Evolutionary conservation across 768 basidiomycete species (phyloP).

Genomic region (Podaxis sp.): DNA sequence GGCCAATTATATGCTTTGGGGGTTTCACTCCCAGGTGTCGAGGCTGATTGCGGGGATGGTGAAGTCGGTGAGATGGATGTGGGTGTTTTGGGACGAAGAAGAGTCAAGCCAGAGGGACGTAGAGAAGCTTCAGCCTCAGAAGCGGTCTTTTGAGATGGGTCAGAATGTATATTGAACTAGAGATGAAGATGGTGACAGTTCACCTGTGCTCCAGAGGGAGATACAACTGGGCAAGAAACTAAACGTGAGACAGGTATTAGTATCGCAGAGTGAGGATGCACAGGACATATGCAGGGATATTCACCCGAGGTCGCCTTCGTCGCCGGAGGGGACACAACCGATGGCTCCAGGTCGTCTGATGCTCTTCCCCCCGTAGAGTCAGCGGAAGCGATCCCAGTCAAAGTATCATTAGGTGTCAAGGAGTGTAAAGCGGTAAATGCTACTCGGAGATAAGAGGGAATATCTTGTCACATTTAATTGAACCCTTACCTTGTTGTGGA

Average conservation of each 20-base stretch:
- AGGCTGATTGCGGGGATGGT: constrained; percentile 11
- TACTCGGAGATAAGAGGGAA: not conserved
- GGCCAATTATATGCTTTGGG: not conserved
- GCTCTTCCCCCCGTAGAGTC: not conserved
- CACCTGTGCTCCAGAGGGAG: not conserved
- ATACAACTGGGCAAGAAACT: not conserved
- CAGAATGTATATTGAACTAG: too few species aligned
- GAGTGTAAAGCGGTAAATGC: not conserved
- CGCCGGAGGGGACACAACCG: not conserved
- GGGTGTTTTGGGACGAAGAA: constrained; percentile 21
- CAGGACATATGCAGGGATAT: not conserved
- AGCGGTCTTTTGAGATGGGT: not conserved
- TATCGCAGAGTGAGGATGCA: not conserved
- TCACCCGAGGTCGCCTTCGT: constrained; percentile 2
- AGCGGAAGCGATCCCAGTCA: not conserved
- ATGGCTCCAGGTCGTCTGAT: not conserved
- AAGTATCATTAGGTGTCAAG: not conserved
- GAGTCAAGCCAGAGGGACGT: constrained; percentile 30
- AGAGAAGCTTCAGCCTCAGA: not conserved
- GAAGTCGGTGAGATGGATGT: constrained; percentile 1
- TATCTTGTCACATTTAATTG: not conserved
- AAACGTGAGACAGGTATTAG: not conserved
- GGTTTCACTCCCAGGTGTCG: not conserved
- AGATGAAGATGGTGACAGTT: not conserved
- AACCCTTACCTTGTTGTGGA: not conserved